These are phyloP conservation scores for Cadophora luteo-olivacea DNA, from an alignment of 2,329 filamentous ascomycete species.

Conservation along the genomic window DNA sequence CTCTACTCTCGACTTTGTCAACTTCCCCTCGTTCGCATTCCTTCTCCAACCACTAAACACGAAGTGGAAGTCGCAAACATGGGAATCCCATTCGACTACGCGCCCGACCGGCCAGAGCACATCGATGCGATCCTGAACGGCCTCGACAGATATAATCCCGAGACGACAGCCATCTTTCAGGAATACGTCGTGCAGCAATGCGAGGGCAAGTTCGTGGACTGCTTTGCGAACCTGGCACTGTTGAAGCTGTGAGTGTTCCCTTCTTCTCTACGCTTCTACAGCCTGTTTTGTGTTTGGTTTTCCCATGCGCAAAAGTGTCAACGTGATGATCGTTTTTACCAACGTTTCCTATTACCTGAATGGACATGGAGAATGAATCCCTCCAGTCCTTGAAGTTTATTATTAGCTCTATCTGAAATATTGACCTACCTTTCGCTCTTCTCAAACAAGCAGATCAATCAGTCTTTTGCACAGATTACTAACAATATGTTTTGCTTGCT, in stretches of 20 bases:
- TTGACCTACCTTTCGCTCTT: slow-evolving; percentile 26
- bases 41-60: not conserved
- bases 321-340: slow-evolving; percentile 74
- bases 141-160: slow-evolving; percentile 97
- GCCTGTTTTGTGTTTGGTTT: slow-evolving; percentile 24
- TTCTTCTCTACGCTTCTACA: slow-evolving; percentile 17
- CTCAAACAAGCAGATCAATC: not conserved
- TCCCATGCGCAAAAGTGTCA: slow-evolving; percentile 8
- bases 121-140: slow-evolving; percentile 95
- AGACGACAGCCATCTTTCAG: slow-evolving; percentile 92
- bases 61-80: slow-evolving; percentile 33
- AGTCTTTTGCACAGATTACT: not conserved
- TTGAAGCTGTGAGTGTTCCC: slow-evolving; percentile 87
- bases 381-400: slow-evolving; percentile 69
- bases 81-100: slow-evolving; percentile 74
- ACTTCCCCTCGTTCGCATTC: not conserved
- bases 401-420: slow-evolving; percentile 80
- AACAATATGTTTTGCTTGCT: slow-evolving; percentile 5
- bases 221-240: slow-evolving; percentile 94
- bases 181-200: slow-evolving; percentile 94
- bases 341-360: slow-evolving; percentile 99
- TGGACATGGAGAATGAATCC: slow-evolving; percentile 62
- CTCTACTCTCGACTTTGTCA: not conserved
- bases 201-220: slow-evolving; percentile 92
- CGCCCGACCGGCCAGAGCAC: slow-evolving; percentile 88